These are phyloP conservation scores for Sporisorium graminicola DNA, from an alignment of 1,284 basidiomycete genomes.

Conservation along the genomic window DNA sequence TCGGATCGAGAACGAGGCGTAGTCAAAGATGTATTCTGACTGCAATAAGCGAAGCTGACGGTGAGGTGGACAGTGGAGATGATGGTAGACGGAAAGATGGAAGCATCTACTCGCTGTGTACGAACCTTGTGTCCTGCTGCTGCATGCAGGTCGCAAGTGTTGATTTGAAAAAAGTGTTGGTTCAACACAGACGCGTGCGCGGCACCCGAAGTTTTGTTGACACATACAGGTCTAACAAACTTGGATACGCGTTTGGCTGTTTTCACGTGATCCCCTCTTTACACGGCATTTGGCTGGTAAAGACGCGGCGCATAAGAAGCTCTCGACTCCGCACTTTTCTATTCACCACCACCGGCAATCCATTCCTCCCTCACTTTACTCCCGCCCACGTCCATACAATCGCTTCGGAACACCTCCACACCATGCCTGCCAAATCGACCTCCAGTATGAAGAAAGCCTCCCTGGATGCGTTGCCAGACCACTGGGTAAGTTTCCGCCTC, in stretches of 20 bases:
- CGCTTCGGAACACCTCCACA: neutral
- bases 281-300: neutral
- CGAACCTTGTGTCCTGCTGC: neutral
- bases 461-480: slow-evolving; percentile 35
- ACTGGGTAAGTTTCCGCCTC: slow-evolving; percentile 32
- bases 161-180: slow-evolving; percentile 42
- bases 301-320: neutral
- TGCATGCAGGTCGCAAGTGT: slow-evolving; percentile 26
- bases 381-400: slow-evolving; percentile 7
- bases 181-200: slow-evolving; percentile 23
- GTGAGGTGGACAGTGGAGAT: neutral
- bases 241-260: neutral
- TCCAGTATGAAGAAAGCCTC: neutral
- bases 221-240: slow-evolving; percentile 1
- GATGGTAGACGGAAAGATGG: slow-evolving; percentile 6
- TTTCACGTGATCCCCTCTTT: slow-evolving; percentile 10
- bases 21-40: neutral
- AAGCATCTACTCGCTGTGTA: neutral
- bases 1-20: neutral
- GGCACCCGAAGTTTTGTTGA: neutral
- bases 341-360: neutral
- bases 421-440: slow-evolving; percentile 5
- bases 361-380: neutral
- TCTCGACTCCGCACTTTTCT: no score
- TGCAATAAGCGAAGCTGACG: neutral